A percentile compares a stretch with the other conserved stretches of the same genome.
Conservation (phyloP, 2,329 filamentous ascomycete species). For the Pyricularia sp. region DNA sequence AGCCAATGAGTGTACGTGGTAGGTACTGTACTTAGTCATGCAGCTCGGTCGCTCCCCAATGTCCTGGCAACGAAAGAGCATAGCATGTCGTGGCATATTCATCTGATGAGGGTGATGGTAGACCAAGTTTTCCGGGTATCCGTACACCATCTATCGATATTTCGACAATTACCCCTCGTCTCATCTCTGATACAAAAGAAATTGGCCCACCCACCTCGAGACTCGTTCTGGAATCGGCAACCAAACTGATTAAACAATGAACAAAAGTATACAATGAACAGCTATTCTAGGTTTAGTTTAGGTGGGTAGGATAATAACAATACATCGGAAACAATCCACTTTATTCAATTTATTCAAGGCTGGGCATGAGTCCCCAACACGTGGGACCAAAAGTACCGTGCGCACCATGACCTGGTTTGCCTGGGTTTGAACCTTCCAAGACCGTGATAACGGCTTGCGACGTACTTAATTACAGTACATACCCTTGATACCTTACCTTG, state of each 20-base stretch:
- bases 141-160: background rate
- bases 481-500: too few species aligned
- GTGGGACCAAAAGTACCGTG: background rate
- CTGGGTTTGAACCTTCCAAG: background rate
- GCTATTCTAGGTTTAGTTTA: too few species aligned
- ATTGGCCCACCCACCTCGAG: background rate
- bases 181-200: background rate
- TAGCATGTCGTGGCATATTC: background rate
- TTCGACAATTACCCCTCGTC: background rate
- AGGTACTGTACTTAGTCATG: background rate
- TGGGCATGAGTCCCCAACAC: background rate
- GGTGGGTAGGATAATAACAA: background rate
- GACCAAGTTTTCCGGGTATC: background rate
- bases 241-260: background rate
- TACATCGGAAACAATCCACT: background rate
- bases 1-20: too few species aligned
- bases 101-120: background rate
- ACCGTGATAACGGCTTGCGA: background rate
- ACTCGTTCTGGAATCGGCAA: background rate
- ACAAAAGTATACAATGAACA: background rate
- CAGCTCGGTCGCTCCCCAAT: background rate
- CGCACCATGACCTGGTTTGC: background rate
- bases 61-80: background rate
- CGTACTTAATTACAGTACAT: background rate
- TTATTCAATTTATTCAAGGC: background rate